These are phyloP conservation scores for Xylaria castorea DNA, from an alignment of 495 filamentous ascomycete genomes.

Conservation along the genomic window DNA sequence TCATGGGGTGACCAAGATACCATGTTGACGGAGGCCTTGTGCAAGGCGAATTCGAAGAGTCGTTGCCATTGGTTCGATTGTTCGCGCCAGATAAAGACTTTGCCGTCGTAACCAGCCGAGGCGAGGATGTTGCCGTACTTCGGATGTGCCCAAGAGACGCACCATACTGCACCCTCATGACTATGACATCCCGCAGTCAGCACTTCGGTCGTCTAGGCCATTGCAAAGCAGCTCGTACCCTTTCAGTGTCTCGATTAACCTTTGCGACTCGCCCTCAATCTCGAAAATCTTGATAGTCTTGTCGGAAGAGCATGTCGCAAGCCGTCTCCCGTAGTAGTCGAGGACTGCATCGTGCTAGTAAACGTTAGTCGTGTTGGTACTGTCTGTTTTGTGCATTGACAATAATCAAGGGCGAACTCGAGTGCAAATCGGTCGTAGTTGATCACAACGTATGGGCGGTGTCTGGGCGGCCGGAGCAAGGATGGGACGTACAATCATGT, in stretches of 20 bases:
- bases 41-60: conserved; percentile 87
- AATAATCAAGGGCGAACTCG: not conserved
- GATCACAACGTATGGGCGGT: not conserved
- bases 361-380: conserved; percentile 32
- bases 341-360: conserved; percentile 92
- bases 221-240: conserved; percentile 64
- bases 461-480: conserved; percentile 11
- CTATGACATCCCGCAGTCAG: conserved; percentile 53
- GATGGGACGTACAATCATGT: conserved; percentile 90
- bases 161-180: conserved; percentile 96
- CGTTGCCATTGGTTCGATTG: conserved; percentile 74
- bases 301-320: conserved; percentile 97
- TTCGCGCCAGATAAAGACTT: conserved; percentile 98
- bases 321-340: conserved; percentile 95
- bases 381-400: not conserved
- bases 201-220: conserved; percentile 11
- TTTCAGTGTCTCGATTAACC: conserved; percentile 89
- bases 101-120: conserved; percentile 92
- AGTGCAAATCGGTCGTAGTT: conserved; percentile 4
- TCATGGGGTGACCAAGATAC: conserved; percentile 98
- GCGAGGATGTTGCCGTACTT: conserved; percentile 99
- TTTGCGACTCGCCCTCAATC: conserved; percentile 91
- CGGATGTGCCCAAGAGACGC: conserved; percentile 96
- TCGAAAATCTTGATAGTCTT: conserved; percentile 99
- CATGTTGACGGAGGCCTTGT: conserved; percentile 95